These are phyloP conservation scores for Cetraspora pellucida DNA, from an alignment of 192 early-diverging fungal species.

Conservation along the genomic window DNA sequence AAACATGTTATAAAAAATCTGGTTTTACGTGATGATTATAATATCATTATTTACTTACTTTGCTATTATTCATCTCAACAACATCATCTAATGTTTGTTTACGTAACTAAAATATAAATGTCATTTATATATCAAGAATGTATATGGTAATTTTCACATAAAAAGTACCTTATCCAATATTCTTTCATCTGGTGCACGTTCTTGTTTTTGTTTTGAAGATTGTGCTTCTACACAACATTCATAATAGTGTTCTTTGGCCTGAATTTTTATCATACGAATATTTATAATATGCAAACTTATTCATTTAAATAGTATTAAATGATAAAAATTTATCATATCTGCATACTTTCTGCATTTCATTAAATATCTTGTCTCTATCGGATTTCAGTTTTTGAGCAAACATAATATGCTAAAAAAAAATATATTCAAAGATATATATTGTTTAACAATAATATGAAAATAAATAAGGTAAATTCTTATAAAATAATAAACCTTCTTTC, in stretches of 20 bases:
- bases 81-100: conserved; percentile 57
- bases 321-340: not conserved
- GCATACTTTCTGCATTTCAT: conserved; percentile 63
- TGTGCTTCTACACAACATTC: conserved; percentile 67
- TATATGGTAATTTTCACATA: conserved; percentile 14
- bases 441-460: not conserved
- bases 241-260: conserved; percentile 57
- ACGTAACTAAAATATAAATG: conserved; percentile 35
- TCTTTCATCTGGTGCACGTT: conserved; percentile 63
- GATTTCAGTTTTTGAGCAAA: conserved; percentile 62
- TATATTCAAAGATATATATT: not conserved
- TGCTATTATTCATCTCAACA: conserved; percentile 70
- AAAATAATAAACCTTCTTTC: conserved; percentile 62
- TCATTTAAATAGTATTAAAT: not conserved
- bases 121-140: too few species aligned
- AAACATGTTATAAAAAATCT: too few species aligned
- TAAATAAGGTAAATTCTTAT: not conserved
- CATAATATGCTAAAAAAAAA: conserved; percentile 56
- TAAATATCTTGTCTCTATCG: conserved; percentile 62
- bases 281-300: not conserved
- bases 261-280: too few species aligned
- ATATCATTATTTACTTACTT: conserved; percentile 38
- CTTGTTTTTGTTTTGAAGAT: conserved; percentile 55
- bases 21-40: too few species aligned
- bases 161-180: conserved; percentile 53